These are phyloP conservation scores for Xylariales sp. DNA, from an alignment of 2,329 filamentous ascomycete genomes.

Conservation along the genomic window DNA sequence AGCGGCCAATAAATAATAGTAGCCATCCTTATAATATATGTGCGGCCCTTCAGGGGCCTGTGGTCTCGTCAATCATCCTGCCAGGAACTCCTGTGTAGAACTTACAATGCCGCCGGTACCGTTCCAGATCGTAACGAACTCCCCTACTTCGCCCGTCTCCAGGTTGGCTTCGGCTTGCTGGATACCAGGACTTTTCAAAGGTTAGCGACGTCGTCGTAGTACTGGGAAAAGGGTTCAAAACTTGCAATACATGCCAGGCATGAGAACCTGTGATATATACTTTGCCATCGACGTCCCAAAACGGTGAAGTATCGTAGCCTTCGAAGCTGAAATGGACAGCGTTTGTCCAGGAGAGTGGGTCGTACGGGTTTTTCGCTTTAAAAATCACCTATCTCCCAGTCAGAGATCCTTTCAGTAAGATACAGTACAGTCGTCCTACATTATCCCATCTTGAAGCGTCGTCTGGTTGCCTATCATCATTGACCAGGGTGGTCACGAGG, in stretches of 20 bases:
- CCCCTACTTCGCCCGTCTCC: slow-evolving; percentile 33
- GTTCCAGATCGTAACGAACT: slow-evolving; percentile 40
- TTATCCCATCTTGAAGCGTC: slow-evolving; percentile 30
- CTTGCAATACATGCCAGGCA: slow-evolving; percentile 29
- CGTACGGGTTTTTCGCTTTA: slow-evolving; percentile 36
- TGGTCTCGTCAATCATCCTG: not conserved
- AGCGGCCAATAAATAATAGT: slow-evolving; percentile 49
- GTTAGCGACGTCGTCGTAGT: slow-evolving; percentile 1
- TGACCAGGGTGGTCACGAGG: slow-evolving; percentile 36
- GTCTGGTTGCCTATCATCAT: slow-evolving; percentile 25
- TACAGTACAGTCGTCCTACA: too few species aligned
- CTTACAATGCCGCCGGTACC: slow-evolving; percentile 37
- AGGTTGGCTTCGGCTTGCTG: slow-evolving; percentile 35
- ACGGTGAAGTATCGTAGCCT: slow-evolving; percentile 49
- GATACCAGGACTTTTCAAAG: slow-evolving; percentile 29
- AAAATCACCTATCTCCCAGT: slow-evolving; percentile 34
- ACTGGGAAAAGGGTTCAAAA: not conserved
- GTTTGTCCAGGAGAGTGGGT: slow-evolving; percentile 40
- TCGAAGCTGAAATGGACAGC: slow-evolving; percentile 43
- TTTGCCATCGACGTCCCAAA: slow-evolving; percentile 53
- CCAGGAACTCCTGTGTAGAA: not conserved
- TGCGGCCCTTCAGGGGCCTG: slow-evolving; percentile 49
- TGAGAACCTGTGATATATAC: slow-evolving; percentile 43
- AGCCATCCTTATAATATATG: slow-evolving; percentile 45
- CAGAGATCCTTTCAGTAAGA: not conserved